Evolutionary conservation across 2,329 filamentous ascomycete species (phyloP), one percentile per base, ranked within the genome.

Genomic region (Rachicladosporium sp.): DNA sequence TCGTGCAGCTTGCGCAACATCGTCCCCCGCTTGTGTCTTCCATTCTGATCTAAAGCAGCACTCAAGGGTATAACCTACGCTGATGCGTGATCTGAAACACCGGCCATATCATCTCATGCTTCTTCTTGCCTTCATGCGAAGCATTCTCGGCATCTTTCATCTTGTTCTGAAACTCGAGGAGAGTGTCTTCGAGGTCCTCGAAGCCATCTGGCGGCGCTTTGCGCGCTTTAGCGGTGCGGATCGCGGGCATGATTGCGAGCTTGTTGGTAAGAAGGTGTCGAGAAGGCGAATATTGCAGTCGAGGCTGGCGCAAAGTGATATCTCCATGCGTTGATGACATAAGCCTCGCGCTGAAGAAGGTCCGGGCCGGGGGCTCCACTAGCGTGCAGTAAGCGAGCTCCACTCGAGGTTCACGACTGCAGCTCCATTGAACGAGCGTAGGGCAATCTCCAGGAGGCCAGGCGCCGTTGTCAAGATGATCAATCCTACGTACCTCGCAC

Each of bases 31-130:
- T 27, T 27, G 8, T 7, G 8, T 7, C 23, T 27, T 27, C 23
- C 23, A 27, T 27, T 8, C 4, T 7, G 8, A 27, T 6, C 4
- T 27, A 3, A 27, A 6, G 23, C 23, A 27, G 23, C 45, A 46
- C 11, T 21, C 19, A 31, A 38, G 41, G 35, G 23, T 12, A 45
- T 49, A 58, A 27, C 61, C 67, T 80, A 67, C 89, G 78, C 65
- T 95, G 87, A 64, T 98, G 91, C 15, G 81, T 81, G 58, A 98
- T 95, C 61, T 96, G 88, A 58, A 98, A 96, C 50, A 98, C 87
- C 45, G 91, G 89, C 91, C 91, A 98, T 48, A 88, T 76, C 50
- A 85, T 84, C 65, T 96, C 86, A 58, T 95, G 82, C 59, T 88
- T 88, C 76, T 83, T 72, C 73, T 86, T 74, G 66, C 84, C 59